phyloP scores from a whole-genome alignment of 2,329 filamentous ascomycete genomes.

The Lecanicillium sp. region DNA sequence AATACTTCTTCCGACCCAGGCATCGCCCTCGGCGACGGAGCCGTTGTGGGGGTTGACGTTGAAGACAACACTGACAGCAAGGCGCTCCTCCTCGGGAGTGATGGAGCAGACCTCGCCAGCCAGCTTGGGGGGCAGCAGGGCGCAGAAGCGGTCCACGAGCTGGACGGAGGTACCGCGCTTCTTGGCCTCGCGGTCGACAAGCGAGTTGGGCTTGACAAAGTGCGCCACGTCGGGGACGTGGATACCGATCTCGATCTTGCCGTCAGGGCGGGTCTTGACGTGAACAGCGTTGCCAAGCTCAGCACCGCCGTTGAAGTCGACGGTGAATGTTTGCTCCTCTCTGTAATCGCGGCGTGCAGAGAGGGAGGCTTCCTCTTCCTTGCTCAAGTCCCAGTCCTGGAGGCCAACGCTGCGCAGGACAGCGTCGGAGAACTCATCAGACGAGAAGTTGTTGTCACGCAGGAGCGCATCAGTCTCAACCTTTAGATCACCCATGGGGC shows the following conservation, averaged over 20 bases:
- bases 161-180: slow-evolving; percentile 97
- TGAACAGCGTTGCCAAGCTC: slow-evolving; percentile 92
- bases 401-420: slow-evolving; percentile 88
- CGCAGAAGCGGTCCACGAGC: slow-evolving; percentile 78
- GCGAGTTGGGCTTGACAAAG: slow-evolving; percentile 92
- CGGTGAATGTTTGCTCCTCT: slow-evolving; percentile 79
- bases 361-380: slow-evolving; percentile 71
- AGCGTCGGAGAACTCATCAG: slow-evolving; percentile 95
- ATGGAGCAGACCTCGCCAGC: slow-evolving; percentile 85
- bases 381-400: slow-evolving; percentile 82
- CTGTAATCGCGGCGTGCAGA: slow-evolving; percentile 83
- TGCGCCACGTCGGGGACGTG: slow-evolving; percentile 94
- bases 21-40: slow-evolving; percentile 72
- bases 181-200: slow-evolving; percentile 95
- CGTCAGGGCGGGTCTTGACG: slow-evolving; percentile 75
- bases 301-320: slow-evolving; percentile 81
- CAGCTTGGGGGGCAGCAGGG: slow-evolving; percentile 83
- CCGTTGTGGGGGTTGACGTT: slow-evolving; percentile 79
- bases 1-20: slow-evolving; percentile 89
- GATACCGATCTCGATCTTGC: slow-evolving; percentile 87
- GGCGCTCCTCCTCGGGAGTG: slow-evolving; percentile 77
- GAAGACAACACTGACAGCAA: slow-evolving; percentile 91
- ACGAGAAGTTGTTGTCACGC: slow-evolving; percentile 97
- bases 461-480: slow-evolving; percentile 96
- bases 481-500: slow-evolving; percentile 94